Conservation (phyloP, 306 rosid genomes). For the Trifolium dubium region DNA sequence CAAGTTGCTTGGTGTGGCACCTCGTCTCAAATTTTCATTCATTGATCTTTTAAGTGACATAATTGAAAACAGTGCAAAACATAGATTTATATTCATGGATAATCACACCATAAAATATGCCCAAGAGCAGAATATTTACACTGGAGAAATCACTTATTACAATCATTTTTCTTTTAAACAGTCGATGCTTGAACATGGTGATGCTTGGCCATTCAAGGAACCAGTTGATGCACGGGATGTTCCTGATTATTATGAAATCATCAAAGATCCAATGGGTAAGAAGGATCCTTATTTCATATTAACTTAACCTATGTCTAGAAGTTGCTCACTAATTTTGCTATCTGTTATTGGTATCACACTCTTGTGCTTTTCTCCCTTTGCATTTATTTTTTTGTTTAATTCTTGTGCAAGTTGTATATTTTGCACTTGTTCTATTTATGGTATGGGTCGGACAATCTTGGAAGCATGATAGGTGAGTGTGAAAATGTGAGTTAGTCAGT, state of each 20-base stretch:
- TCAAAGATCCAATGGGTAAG: conserved; percentile 96
- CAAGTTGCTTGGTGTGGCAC: conserved; percentile 44
- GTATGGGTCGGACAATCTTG: conserved; percentile 1
- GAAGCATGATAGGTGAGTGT: not conserved
- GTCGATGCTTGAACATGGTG: conserved; percentile 84
- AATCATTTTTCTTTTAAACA: conserved; percentile 45
- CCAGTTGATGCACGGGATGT: conserved; percentile 94
- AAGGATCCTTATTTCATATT: conserved; percentile 28
- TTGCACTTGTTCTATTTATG: not conserved
- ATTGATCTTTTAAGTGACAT: conserved; percentile 8
- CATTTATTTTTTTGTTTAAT: not conserved
- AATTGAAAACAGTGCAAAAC: conserved; percentile 24
- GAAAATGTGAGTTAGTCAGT: not conserved
- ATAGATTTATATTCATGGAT: conserved; percentile 16
- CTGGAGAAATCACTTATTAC: conserved; percentile 26
- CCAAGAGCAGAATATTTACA: not conserved
- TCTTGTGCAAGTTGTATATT: not conserved
- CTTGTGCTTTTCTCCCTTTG: not conserved
- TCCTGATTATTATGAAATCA: conserved; percentile 93
- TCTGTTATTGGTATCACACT: not conserved
- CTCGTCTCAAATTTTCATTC: conserved; percentile 6
- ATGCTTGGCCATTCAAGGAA: conserved; percentile 98
- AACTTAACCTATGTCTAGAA: conserved; percentile 5
- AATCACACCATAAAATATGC: conserved; percentile 10
- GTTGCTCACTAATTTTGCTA: conserved; percentile 17